Conservation (phyloP, 164 flowering plant genomes). For the Vitis riparia region DNA sequence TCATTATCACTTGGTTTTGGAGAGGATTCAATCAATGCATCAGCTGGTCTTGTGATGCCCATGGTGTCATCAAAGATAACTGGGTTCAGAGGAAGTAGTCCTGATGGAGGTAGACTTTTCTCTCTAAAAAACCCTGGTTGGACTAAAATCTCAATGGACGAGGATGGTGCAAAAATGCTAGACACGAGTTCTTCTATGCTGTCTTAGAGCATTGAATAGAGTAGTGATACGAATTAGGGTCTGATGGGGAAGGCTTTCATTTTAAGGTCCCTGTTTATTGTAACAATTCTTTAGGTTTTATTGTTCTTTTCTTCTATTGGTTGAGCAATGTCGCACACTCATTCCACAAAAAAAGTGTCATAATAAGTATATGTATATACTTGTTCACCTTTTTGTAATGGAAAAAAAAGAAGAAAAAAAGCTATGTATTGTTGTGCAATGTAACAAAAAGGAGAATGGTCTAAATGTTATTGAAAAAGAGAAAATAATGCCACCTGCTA, state of each 20-base stretch:
- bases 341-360: no score
- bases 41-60: slow-evolving; percentile 92
- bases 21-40: slow-evolving; percentile 84
- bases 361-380: no score
- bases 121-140: slow-evolving; percentile 53
- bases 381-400: no score
- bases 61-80: slow-evolving; percentile 95
- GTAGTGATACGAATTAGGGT: slow-evolving; percentile 4
- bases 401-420: no score
- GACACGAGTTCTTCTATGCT: slow-evolving; percentile 43
- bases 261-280: background rate
- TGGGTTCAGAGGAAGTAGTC: slow-evolving; percentile 70
- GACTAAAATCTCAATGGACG: slow-evolving; percentile 60
- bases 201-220: slow-evolving; percentile 33
- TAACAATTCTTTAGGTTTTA: no score
- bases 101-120: slow-evolving; percentile 55
- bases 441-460: no score
- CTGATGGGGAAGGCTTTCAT: no score
- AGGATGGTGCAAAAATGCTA: slow-evolving; percentile 41
- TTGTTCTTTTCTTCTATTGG: no score
- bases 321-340: no score
- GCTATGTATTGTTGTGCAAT: no score
- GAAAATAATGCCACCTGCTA: no score
- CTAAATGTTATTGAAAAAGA: no score
- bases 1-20: slow-evolving; percentile 72